Base-by-base conservation (phyloP, 2,329 filamentous ascomycete species). In the Cladosporium austrohemisphaericum region DNA sequence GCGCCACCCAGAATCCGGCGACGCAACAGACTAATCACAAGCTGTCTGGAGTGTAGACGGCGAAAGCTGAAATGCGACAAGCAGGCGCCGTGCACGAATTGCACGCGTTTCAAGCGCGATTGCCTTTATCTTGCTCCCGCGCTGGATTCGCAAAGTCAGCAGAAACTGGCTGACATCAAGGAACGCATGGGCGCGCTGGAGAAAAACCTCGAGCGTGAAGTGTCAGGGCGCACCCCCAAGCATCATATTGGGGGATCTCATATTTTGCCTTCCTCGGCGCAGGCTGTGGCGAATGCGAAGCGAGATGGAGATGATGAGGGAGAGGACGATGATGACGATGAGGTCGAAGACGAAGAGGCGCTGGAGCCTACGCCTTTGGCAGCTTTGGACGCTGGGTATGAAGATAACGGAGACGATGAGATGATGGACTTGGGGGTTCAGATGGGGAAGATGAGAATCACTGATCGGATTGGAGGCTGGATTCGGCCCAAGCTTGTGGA, bases 21-120 rank as follows among this genome's bases (percentile, higher is more conserved):
- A 11, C 52, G 63, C 10, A 65, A 65, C 49, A 49, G 63, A 22
- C 78, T 85, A 73, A 84, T 87, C 65, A 78, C 79, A 53, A 84
- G 81, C 22, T 88, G 83, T 63, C 75, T 85, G 26, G 81, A 85
- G 65, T 88, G 85, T 63, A 78, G 87, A 31, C 79, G 85, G 18
- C 78, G 87, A 32, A 92, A 92, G 68, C 73, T 90, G 49, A 88
- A 86, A 65, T 92, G 87, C 69, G 84, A 88, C 70, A 88, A 87
- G 63, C 68, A 74, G 16, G 77, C 85, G 43, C 85, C 87, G 52
- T 92, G 86, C 63, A 75, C 75, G 55, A 87, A 87, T 65, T 85
- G 82, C 66, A 68, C 66, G n/a, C 69, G 74, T 44, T 73, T 71
- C 60, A 60, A 64, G n/a, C 69, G 76, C 14, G 71, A 76, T 55